A percentile compares a stretch with the other conserved stretches of the same genome.
Conservation (phyloP, 176 grass and related monocot species). For the Juncus effusus region DNA sequence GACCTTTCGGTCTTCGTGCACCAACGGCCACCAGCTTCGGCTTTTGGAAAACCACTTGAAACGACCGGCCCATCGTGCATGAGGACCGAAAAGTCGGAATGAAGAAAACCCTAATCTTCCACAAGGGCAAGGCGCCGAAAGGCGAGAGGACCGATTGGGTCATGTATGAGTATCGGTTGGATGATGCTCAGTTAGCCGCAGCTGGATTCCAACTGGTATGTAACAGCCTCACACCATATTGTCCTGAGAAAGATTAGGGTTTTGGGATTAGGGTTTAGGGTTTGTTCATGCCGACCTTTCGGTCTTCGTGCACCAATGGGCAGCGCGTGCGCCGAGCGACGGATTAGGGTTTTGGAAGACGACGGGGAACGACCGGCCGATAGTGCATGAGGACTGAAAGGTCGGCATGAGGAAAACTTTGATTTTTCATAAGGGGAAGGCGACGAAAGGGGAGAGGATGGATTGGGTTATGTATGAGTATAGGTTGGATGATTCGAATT, state of each 20-base stretch:
- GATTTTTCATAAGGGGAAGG: slow-evolving; percentile 81
- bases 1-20: slow-evolving; percentile 52
- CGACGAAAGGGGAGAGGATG: slow-evolving; percentile 62
- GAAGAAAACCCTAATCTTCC: slow-evolving; percentile 89
- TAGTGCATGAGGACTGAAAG: slow-evolving; percentile 51
- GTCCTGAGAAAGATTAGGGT: slow-evolving; percentile 7
- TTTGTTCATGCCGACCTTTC: slow-evolving; percentile 70
- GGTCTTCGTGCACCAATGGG: slow-evolving; percentile 56
- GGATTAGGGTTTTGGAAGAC: slow-evolving; percentile 83
- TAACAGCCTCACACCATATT: too few relatives aligned
- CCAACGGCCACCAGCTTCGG: slow-evolving; percentile 61
- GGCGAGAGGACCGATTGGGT: slow-evolving; percentile 86
- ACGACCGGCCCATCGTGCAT: slow-evolving; percentile 56
- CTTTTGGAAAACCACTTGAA: slow-evolving; percentile 93
- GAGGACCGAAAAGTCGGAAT: slow-evolving; percentile 60
- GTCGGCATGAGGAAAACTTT: slow-evolving; percentile 85
- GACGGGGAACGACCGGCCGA: slow-evolving; percentile 68
- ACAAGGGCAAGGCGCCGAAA: slow-evolving; percentile 63
- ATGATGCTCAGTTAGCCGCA: slow-evolving; percentile 42
- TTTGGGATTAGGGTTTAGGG: slow-evolving; percentile 63
- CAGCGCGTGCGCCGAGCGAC: slow-evolving; percentile 63
- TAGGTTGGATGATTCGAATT: slow-evolving; percentile 49
- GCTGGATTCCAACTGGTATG: slow-evolving; percentile 38
- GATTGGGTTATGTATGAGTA: slow-evolving; percentile 97
- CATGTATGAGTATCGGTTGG: slow-evolving; percentile 89